Evolutionary conservation across 1,284 basidiomycete species (phyloP), one percentile per base, ranked within the genome.

Genomic region (Trametes versicolor): DNA sequence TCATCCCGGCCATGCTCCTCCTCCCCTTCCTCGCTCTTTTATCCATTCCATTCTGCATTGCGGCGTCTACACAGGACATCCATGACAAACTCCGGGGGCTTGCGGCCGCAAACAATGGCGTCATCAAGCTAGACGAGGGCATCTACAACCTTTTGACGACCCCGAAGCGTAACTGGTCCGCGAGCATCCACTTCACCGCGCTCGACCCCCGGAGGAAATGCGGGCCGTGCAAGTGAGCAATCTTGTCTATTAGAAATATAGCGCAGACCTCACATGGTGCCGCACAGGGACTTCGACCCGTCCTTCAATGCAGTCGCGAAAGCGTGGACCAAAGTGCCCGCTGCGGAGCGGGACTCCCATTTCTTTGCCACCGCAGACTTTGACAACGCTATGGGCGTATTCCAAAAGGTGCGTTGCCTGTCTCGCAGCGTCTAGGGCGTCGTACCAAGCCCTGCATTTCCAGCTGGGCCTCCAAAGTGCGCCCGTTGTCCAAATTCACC

Each of bases 311-410:
- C 88, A 4, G 89, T 98, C 9, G 93, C 94, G 25, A 89, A 89
- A 71, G 88, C 93, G 43, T 98, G 96, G 96, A 76, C 84, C 6
- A 83, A 82, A 32, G 84, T 85, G 21, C 79, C 91, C 15, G 75
- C 82, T 60, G 81, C 81, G n/a, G 79, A 90, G 39, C 85, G 91
- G 49, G 84, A 95, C 76, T 80, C 84, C 64, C 95, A 97, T 77
- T 96, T 98, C 85, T 98, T 98, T 74, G 96, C 89, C 15, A 90
- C 89, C n/a, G 80, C 95, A 41, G 96, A 98, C 78, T 98, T 97
- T 75, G 87, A 91, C 69, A 84, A 93, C 47, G 90, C 87, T 2
- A 85, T 87, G 62, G 78, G 81, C 3, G 83, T 95, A 41, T 98
- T 96, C 80, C 88, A 93, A 79, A 89, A 89, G 81, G 95, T 94